Base-by-base conservation (phyloP, 495 filamentous ascomycete species). In the Cryomyces minteri region DNA sequence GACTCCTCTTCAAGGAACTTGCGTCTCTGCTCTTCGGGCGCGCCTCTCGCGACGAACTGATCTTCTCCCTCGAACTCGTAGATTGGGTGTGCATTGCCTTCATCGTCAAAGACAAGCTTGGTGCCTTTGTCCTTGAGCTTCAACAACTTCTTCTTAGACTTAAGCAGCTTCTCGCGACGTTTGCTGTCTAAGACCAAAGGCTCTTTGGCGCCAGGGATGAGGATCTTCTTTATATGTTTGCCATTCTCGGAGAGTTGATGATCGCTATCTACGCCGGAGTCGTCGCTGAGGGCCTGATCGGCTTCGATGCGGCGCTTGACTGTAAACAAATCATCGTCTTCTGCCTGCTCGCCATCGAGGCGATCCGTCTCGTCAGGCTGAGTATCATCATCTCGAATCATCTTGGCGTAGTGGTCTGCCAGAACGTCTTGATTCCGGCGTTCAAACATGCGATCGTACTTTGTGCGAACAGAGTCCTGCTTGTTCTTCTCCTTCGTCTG, bases 361-460 rank as follows among this genome's bases (percentile, higher is more conserved):
- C 18, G 18, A 25, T 25, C 18, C 18, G 18, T 25, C 0, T 40
- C 32, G 10, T 47, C 43, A 0, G 43, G 41, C 4, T 52, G 51
- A 4, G 4, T 52, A 12, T 67, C 72, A 42, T 77, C 78, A 39
- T 82, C 76, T 45, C 72, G 76, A 51, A 95, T 72, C 44, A 96
- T 72, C 51, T 84, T 93, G 37, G 74, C 74, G 63, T 94, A 96
- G 62, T 95, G 92, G 36, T 77, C 77, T 37, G 90, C 82, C 49
- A 99, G 65, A n/a, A 99, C 78, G 50, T 92, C 84, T 52, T 94
- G 87, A 62, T 96, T 94, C 48, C 78, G 79, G 49, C 90, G 69
- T 65, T 94, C 88, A 54, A 94, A 92, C 87, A 95, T 94, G 48
- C 87, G 84, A 56, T 96, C 84, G 57, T 88, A 88, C 61, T 90